Conservation (phyloP, 2,329 filamentous ascomycete genomes). For the Trichoderma sp. region DNA sequence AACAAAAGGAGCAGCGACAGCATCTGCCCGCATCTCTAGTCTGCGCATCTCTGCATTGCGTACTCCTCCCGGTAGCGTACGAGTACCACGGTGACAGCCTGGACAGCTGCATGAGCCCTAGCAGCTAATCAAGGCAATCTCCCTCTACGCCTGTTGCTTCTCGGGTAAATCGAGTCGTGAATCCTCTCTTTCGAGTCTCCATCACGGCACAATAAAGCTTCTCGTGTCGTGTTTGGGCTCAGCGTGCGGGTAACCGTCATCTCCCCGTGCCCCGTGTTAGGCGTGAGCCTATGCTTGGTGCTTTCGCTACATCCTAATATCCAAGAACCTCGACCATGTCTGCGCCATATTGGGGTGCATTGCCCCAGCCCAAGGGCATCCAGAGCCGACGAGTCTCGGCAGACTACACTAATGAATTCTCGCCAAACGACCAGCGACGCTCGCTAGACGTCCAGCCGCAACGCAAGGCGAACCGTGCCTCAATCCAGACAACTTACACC, state of each 20-base stretch:
- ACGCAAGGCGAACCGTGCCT: slow-evolving; percentile 49
- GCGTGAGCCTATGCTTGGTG: background rate
- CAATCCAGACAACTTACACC: slow-evolving; percentile 54
- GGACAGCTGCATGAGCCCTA: slow-evolving; percentile 6
- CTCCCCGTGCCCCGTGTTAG: background rate
- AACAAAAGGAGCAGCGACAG: background rate
- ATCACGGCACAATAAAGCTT: background rate
- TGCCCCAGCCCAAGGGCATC: slow-evolving; percentile 48
- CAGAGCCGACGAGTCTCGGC: slow-evolving; percentile 38
- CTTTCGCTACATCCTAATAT: background rate
- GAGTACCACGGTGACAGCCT: background rate
- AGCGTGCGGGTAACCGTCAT: background rate
- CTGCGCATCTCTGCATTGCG: slow-evolving; percentile 6
- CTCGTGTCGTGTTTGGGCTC: background rate
- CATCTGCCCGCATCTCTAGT: slow-evolving; percentile 5
- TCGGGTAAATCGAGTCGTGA: background rate
- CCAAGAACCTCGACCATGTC: slow-evolving; percentile 38
- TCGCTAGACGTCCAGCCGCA: slow-evolving; percentile 39
- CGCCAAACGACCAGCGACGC: slow-evolving; percentile 32
- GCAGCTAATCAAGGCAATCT: background rate
- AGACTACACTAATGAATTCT: slow-evolving; percentile 28
- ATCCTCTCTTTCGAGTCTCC: background rate
- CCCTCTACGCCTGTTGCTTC: background rate
- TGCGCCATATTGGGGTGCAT: slow-evolving; percentile 55
- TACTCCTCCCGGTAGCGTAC: background rate